phyloP scores from a whole-genome alignment of 225 moss, liverwort and hornwort species.

The Neckera pumila region DNA sequence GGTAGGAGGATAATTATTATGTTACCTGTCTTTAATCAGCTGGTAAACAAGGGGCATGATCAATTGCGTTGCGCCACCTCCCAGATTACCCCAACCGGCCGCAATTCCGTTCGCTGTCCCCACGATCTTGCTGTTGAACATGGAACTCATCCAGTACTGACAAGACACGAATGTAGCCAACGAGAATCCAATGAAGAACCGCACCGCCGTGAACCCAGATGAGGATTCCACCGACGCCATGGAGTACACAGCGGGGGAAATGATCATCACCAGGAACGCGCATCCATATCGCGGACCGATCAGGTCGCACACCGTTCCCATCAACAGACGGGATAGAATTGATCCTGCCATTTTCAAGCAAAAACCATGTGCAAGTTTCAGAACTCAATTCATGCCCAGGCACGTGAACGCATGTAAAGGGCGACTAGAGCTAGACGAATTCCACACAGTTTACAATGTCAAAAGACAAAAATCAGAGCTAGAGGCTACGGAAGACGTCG shows the following conservation, averaged over 20 bases:
- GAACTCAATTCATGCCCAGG: background rate
- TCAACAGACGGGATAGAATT: constrained; percentile 54
- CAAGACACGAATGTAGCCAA: constrained; percentile 77
- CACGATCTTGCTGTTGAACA: constrained; percentile 73
- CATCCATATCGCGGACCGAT: constrained; percentile 73
- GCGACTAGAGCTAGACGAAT: background rate
- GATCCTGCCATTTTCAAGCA: constrained; percentile 25
- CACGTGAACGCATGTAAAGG: background rate
- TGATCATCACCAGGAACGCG: constrained; percentile 53
- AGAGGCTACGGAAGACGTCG: background rate
- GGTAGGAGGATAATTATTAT: too few species aligned
- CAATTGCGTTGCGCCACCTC: constrained; percentile 70
- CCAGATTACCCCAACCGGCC: constrained; percentile 74
- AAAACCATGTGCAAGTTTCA: background rate
- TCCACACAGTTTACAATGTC: background rate
- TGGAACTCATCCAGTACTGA: constrained; percentile 87
- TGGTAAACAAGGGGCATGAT: constrained; percentile 70
- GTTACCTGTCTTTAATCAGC: constrained; percentile 30
- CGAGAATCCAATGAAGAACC: constrained; percentile 85
- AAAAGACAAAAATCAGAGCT: background rate
- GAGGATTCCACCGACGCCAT: constrained; percentile 34
- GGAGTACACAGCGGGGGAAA: constrained; percentile 61
- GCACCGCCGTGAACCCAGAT: constrained; percentile 45
- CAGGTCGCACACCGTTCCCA: constrained; percentile 69
- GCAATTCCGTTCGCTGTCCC: constrained; percentile 66